Evolutionary conservation across 2,329 filamentous ascomycete species (phyloP), one percentile per base, ranked within the genome.

Genomic region (Aspergillus pseudoterreus): DNA sequence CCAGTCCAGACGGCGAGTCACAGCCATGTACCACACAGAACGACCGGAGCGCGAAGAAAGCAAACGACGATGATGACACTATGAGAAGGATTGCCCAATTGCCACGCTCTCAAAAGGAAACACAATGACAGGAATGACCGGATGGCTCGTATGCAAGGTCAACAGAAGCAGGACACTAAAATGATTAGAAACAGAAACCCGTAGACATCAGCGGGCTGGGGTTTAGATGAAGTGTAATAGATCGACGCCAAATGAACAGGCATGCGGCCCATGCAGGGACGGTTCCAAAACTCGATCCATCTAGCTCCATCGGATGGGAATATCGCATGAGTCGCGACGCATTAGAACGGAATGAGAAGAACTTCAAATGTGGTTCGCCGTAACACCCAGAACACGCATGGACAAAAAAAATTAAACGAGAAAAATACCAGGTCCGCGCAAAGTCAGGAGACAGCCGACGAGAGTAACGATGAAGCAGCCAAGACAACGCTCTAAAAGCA

Each of bases 401-500:
- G 46, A 43, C 27, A 51, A 47, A 27, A 15, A 24, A 27, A 15
- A 24, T 14, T 43, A 43, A 55, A 52, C 43, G 43, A 54, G 47
- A 45, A 27, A 49, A 22, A 12, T 32, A 44, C 21, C 22, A 42
- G 27, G n/a, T 36, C 32, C 41, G 30, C 41, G 11, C 6, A 19
- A 32, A 19, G 9, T 30, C 21, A 24, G 22, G 21, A 9, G 6
- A 27, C 12, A 36, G 19, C 35, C 21, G 33, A 39, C 19, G 41
- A 48, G 21, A 36, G 15, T 42, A 52, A 42, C 36, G 32, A 45
- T 15, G 43, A 22, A 43, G 43, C 52, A 62, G 57, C 50, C 56
- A 57, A 59, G 55, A 58, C 44, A 49, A 49, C 52, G 54, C 56
- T 61, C 58, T 57, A 59, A 57, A 55, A 60, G 50, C 52, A 59